A percentile compares a stretch with the other conserved stretches of the same genome.
phyloP scores from a whole-genome alignment of 768 basidiomycete species.

The Boletales sp. region DNA sequence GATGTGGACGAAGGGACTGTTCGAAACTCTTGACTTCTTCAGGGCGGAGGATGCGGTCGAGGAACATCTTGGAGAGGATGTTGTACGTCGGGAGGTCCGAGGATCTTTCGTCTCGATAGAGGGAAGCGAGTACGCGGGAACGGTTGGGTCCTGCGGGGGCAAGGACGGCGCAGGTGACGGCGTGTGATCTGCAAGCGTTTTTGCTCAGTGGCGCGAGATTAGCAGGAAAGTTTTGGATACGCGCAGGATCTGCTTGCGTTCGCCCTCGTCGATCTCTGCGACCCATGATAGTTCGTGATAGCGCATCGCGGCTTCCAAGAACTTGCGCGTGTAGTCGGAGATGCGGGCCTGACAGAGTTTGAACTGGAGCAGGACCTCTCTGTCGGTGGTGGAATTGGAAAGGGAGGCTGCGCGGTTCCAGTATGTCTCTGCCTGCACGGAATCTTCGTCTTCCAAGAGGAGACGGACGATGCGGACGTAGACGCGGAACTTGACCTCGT shows the following conservation, averaged over 20 bases:
- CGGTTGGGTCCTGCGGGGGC: constrained; percentile 97
- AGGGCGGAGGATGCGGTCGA: constrained; percentile 92
- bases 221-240: constrained; percentile 24
- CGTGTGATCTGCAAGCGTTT: constrained; percentile 58
- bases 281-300: constrained; percentile 96
- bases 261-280: constrained; percentile 89
- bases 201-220: constrained; percentile 2
- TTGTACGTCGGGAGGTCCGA: constrained; percentile 75
- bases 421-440: constrained; percentile 96
- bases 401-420: constrained; percentile 94
- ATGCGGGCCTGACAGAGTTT: constrained; percentile 94
- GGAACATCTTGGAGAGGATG: constrained; percentile 97
- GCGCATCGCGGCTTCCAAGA: constrained; percentile 88
- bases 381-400: constrained; percentile 75
- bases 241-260: constrained; percentile 87
- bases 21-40: constrained; percentile 90
- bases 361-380: constrained; percentile 77
- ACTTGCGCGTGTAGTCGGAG: constrained; percentile 87
- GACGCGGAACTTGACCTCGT: constrained; percentile 83
- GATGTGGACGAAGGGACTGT: constrained; percentile 82
- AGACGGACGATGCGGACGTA: constrained; percentile 95
- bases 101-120: constrained; percentile 93
- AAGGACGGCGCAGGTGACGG: constrained; percentile 93
- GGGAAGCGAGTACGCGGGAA: constrained; percentile 85
- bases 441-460: constrained; percentile 93